A percentile compares a stretch with the other conserved stretches of the same genome.
Evolutionary conservation across 768 basidiomycete genomes (phyloP).

Genomic region (Paxillus ammoniavirescens): DNA sequence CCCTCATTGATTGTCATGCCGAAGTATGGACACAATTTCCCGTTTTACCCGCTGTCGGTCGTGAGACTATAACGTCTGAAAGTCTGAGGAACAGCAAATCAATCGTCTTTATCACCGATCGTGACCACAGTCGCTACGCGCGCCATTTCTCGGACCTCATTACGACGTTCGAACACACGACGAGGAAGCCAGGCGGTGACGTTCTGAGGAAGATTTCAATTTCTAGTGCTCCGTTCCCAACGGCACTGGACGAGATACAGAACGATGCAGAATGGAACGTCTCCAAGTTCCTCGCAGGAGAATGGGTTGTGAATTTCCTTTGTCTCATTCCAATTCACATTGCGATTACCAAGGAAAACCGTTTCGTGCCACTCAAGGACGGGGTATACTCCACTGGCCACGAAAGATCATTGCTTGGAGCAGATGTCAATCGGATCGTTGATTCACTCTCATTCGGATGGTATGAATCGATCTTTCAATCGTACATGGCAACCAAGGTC

Average conservation of each 20-base stretch:
- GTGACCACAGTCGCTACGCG: slow-evolving; percentile 28
- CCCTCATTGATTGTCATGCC: slow-evolving; percentile 46
- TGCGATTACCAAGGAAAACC: slow-evolving; percentile 56
- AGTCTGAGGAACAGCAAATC: slow-evolving; percentile 26
- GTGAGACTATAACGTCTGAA: slow-evolving; percentile 36
- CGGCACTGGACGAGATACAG: slow-evolving; percentile 13
- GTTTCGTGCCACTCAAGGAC: slow-evolving; percentile 61
- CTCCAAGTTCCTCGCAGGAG: slow-evolving; percentile 43
- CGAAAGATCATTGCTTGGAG: slow-evolving; percentile 55
- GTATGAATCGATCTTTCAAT: slow-evolving; percentile 64
- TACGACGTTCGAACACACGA: slow-evolving; percentile 41
- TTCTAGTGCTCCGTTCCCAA: slow-evolving; percentile 19
- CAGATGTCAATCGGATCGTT: slow-evolving; percentile 56
- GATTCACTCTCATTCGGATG: slow-evolving; percentile 58
- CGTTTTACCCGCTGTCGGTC: slow-evolving; percentile 45
- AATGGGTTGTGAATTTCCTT: slow-evolving; percentile 59
- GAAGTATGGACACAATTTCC: slow-evolving; percentile 58
- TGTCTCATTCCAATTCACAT: slow-evolving; percentile 67
- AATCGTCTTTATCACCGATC: slow-evolving; percentile 41
- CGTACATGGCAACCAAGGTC: slow-evolving; percentile 59
- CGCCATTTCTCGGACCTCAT: slow-evolving; percentile 44
- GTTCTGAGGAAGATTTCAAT: slow-evolving; percentile 37
- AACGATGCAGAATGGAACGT: slow-evolving; percentile 15
- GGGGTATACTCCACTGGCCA: slow-evolving; percentile 48
- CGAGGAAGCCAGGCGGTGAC: slow-evolving; percentile 47